Evolutionary conservation across 257 asterid species (phyloP).

Genomic region (Jacaranda copaia): DNA sequence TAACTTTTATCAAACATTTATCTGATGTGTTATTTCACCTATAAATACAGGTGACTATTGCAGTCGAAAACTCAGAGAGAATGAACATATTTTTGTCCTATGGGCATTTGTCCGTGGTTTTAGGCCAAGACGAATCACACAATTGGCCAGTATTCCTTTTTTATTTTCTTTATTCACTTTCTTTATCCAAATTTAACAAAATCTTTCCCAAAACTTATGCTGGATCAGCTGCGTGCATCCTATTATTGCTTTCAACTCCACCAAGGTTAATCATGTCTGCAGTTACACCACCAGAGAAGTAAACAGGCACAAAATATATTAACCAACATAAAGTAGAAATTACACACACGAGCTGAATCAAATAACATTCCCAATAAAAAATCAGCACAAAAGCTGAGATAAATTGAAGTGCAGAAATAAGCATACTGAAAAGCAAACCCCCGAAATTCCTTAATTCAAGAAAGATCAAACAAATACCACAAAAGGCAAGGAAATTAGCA

Average conservation of each 20-base stretch:
- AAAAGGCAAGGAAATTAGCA: not conserved
- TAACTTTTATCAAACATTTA: not conserved
- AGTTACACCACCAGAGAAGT: slow-evolving; percentile 1
- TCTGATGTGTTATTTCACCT: not conserved
- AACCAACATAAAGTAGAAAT: not conserved
- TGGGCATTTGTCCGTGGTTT: too few species aligned
- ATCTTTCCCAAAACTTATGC: not conserved
- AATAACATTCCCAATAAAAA: not conserved
- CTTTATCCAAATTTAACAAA: not conserved
- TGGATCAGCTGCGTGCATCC: slow-evolving; percentile 14
- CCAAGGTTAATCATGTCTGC: not conserved
- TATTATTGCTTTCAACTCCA: not conserved
- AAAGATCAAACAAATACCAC: not conserved
- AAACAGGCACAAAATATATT: not conserved
- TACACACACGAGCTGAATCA: not conserved
- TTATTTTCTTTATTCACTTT: not conserved
- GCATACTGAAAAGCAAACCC: too few species aligned
- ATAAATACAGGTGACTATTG: not conserved
- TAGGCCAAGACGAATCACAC: slow-evolving; percentile 6
- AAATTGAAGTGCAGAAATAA: not conserved
- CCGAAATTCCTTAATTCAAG: too few species aligned
- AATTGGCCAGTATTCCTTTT: not conserved
- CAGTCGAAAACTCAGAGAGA: not conserved
- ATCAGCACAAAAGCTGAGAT: not conserved
- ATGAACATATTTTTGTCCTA: not conserved